phyloP scores from a whole-genome alignment of 2,329 filamentous ascomycete species.

The Plectosphaerella sp. region DNA sequence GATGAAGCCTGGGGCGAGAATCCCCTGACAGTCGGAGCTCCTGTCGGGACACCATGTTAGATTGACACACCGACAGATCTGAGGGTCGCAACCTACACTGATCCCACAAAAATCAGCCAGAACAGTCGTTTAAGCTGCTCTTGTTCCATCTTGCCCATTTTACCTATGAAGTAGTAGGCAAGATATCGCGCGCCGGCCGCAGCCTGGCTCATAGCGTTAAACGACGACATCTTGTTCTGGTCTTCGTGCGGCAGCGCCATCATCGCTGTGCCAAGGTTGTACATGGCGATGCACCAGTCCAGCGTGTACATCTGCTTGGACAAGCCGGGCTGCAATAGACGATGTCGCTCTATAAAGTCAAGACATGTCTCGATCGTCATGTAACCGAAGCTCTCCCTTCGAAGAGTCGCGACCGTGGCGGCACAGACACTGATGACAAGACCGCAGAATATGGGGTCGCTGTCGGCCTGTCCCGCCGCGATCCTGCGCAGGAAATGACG shows the following conservation, averaged over 20 bases:
- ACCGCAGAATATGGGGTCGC: slow-evolving; percentile 22
- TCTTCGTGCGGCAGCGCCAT: slow-evolving; percentile 9
- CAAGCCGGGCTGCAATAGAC: slow-evolving; percentile 14
- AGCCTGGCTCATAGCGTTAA: slow-evolving; percentile 16
- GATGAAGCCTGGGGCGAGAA: slow-evolving; percentile 18
- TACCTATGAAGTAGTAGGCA: slow-evolving; percentile 18
- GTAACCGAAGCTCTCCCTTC: slow-evolving; percentile 16
- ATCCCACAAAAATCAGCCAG: slow-evolving; percentile 26
- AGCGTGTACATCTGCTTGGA: slow-evolving; percentile 18
- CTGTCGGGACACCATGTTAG: slow-evolving; percentile 8
- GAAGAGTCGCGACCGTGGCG: slow-evolving; percentile 25
- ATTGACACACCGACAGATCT: not conserved
- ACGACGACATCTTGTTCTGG: slow-evolving; percentile 9
- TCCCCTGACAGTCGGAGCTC: slow-evolving; percentile 22
- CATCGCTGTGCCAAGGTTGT: slow-evolving; percentile 24
- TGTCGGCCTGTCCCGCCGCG: slow-evolving; percentile 15
- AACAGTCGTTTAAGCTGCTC: slow-evolving; percentile 27
- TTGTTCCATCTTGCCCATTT: slow-evolving; percentile 18
- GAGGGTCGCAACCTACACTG: slow-evolving; percentile 14
- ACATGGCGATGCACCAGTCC: slow-evolving; percentile 30
- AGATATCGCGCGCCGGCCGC: slow-evolving; percentile 23
- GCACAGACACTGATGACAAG: slow-evolving; percentile 29
- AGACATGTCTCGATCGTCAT: slow-evolving; percentile 23
- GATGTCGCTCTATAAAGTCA: slow-evolving; percentile 20
- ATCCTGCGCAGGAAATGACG: slow-evolving; percentile 23